Evolutionary conservation across 176 grass and related monocot genomes (phyloP).

Genomic region (Carex scoparia): DNA sequence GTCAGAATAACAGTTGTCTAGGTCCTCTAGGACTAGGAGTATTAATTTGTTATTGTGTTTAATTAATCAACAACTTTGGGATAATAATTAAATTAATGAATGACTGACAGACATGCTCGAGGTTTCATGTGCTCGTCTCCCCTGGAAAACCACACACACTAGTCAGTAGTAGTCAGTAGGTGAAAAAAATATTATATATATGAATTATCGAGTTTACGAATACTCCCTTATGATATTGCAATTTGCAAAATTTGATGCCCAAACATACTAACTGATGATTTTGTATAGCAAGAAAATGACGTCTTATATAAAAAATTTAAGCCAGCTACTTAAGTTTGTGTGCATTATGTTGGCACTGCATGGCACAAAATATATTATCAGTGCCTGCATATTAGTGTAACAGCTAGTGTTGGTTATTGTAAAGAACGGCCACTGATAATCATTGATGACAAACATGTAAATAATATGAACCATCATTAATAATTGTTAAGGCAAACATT

Average conservation of each 20-base stretch:
- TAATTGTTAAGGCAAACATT: too few species aligned
- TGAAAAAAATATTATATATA: neutral
- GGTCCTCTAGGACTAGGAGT: too few species aligned
- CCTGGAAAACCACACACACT: neutral
- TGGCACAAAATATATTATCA: too few species aligned
- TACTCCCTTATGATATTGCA: neutral
- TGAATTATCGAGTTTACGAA: neutral
- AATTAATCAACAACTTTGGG: neutral
- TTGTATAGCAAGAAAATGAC: too few species aligned
- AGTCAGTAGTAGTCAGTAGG: neutral
- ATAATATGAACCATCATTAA: too few species aligned
- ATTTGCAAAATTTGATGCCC: neutral
- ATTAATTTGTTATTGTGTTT: neutral
- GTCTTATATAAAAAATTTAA: too few species aligned
- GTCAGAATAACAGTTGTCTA: neutral
- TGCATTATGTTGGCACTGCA: neutral
- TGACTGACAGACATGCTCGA: constrained; percentile 28
- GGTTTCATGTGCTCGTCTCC: constrained; percentile 24
- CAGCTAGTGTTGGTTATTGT: too few species aligned
- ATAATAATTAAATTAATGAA: neutral
- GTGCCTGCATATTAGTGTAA: too few species aligned
- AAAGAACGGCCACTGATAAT: too few species aligned
- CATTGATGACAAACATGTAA: too few species aligned
- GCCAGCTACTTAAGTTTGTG: neutral
- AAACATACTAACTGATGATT: neutral